Evolutionary conservation across 768 basidiomycete species (phyloP).

Genomic region (Holtermannia corniformis): DNA sequence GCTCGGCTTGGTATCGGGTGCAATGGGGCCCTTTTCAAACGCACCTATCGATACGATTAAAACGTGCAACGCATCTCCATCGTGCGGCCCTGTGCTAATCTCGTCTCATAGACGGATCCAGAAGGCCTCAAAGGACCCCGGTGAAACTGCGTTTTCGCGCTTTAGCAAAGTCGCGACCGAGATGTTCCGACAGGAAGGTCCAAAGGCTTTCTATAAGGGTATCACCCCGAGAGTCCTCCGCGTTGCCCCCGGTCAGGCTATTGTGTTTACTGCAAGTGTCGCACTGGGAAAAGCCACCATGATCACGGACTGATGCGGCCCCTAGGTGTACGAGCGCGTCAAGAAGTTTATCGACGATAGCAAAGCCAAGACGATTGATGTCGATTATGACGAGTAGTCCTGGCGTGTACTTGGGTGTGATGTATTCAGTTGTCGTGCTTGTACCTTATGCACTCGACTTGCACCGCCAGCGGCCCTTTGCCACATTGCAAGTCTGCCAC

Average conservation of each 20-base stretch:
- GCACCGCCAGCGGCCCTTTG: too few species aligned
- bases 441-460: too few species aligned
- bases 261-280: slow-evolving; percentile 65
- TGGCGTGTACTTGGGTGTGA: too few species aligned
- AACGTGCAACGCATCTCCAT: slow-evolving; percentile 47
- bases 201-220: slow-evolving; percentile 90
- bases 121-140: slow-evolving; percentile 64
- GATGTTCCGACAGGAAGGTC: slow-evolving; percentile 88
- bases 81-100: not conserved
- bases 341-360: slow-evolving; percentile 63
- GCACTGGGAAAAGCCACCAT: not conserved
- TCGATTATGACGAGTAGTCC: slow-evolving; percentile 1
- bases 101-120: slow-evolving; percentile 56
- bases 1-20: slow-evolving; percentile 90
- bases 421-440: too few species aligned
- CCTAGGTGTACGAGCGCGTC: slow-evolving; percentile 71
- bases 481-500: too few species aligned
- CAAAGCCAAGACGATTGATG: slow-evolving; percentile 17
- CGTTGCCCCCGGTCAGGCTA: slow-evolving; percentile 86
- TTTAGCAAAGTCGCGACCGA: slow-evolving; percentile 72
- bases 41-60: slow-evolving; percentile 72
- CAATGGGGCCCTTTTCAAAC: slow-evolving; percentile 97
- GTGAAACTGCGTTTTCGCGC: slow-evolving; percentile 67
- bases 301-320: slow-evolving; percentile 1
- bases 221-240: slow-evolving; percentile 93